Percentiles rank a stretch among this genome's conserved stretches.
phyloP scores from a whole-genome alignment of 148 eudicot species.

The Pouteria glomerata region DNA sequence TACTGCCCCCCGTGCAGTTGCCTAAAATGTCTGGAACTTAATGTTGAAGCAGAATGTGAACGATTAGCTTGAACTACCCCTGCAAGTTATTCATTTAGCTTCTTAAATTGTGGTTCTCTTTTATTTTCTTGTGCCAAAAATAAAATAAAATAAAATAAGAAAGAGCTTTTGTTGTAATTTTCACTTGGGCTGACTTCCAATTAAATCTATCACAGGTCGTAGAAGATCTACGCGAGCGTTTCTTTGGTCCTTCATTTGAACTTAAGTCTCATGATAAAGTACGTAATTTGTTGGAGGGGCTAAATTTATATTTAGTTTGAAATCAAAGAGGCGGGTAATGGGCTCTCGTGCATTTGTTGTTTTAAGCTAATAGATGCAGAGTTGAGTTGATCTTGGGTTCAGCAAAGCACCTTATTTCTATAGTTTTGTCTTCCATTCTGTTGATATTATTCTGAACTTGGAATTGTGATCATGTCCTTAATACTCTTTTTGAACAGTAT shows the following conservation, averaged over 20 bases:
- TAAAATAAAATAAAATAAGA: background rate
- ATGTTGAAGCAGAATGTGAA: background rate
- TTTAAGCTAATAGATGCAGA: background rate
- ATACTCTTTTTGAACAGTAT: constrained; percentile 38
- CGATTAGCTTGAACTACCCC: background rate
- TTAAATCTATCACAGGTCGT: constrained; percentile 39
- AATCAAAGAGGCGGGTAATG: background rate
- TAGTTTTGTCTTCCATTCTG: background rate
- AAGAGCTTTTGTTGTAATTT: background rate
- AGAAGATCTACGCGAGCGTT: constrained; percentile 78
- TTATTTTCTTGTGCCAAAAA: too few relatives aligned
- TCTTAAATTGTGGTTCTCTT: background rate
- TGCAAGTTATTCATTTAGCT: background rate
- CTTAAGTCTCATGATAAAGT: constrained; percentile 73
- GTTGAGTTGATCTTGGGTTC: background rate
- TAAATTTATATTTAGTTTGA: background rate
- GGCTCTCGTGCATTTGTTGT: background rate
- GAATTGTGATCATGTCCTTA: too few relatives aligned
- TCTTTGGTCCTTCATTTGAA: constrained; percentile 82
- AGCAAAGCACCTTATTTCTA: background rate
- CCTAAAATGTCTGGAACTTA: background rate
- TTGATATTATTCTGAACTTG: too few relatives aligned
- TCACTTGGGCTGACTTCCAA: constrained; percentile 7
- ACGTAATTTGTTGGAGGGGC: constrained; percentile 13
- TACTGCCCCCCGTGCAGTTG: background rate